Base-by-base conservation (phyloP, 768 basidiomycete genomes). In the Mycena pura region DNA sequence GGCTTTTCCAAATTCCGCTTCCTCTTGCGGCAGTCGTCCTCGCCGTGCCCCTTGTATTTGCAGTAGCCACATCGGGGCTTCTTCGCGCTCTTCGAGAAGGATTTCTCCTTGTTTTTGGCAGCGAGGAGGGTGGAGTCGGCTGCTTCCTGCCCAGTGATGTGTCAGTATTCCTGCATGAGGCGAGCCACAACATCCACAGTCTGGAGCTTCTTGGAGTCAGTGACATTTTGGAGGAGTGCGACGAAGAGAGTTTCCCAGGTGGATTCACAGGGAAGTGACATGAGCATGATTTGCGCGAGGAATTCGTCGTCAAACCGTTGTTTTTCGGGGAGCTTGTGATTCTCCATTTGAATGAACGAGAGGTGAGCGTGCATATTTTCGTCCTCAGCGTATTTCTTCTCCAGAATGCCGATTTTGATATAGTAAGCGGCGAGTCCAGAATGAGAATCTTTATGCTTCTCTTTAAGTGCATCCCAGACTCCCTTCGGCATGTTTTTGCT, bases 61-160 rank as follows among this genome's bases (percentile, higher is more conserved):
- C 56, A 57, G 28, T 57, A 57, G 2, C 46, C 38, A 14, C 56
- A 57, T 15, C 46, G 56, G n/a, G 41, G 11, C 39, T 57, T 57
- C 28, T 57, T 57, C 32, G 53, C 34, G 54, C 32, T 19, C n/a
- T 21, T 41, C 3, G 19, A n/a, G n/a, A n/a, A 25, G 41, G 44
- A 47, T 39, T 46, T 40, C 38, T 25, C 36, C 25, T 17, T 32
- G 9, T 47, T 45, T 19, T 40, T 57, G 36, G 46, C n/a, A n/a
- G n/a, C 46, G 22, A 57, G 38, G 11, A 57, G 29, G 17, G 56
- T 46, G 8, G 56, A 57, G 13, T 57, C 46, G 49, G 47, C 9
- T 24, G 49, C 11, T 6, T 49, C 31, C 8, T 2, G 14, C 19
- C 49, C 49, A 13, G 49, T 50, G 34, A 50, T 9, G 49, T 36